Evolutionary conservation across 2,329 filamentous ascomycete species (phyloP), one percentile per base, ranked within the genome.

Genomic region (Arthrobotrys pseudoclavata): DNA sequence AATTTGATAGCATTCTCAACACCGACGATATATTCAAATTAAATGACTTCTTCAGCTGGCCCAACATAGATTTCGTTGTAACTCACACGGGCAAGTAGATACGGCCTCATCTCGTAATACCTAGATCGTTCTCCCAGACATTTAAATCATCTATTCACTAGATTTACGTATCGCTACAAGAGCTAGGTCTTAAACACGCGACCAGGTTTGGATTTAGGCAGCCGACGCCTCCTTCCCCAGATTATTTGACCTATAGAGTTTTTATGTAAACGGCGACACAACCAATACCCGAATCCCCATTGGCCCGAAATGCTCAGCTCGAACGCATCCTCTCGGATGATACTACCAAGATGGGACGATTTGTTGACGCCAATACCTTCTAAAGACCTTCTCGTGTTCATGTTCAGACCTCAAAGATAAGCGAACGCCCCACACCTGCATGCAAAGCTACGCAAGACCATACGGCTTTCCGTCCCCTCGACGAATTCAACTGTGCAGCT

Each of bases 161-260:
- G 52, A 20, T 20, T 57, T 57, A 24, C n/a, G 7, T 15, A 40
- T 40, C 13, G 37, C 13, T 40, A 34, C 53, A 42, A 18, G 40
- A 61, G 29, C 37, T 52, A 57, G 62, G 52, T 52, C 64, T 72
- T 22, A 60, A 69, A 67, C 72, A 76, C 66, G 66, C 72, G 72
- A 70, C 72, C 50, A 67, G 60, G 72, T 61, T 69, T 53, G 29
- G 29, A n/a, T 64, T 70, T 76, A 76, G 72, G 72, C 72, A 76
- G 60, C 72, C 72, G 72, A 76, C 50, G 71, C 53, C 71, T 70
- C 52, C 60, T 68, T 76, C 72, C 72, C 72, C 72, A 76, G 72
- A 76, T 76, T 76, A 69, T 76, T 69, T 68, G 57, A 76, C 66
- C 55, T 66, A 62, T 76, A 62, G 66, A 50, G 53, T 62, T 62